Evolutionary conservation across 2,329 filamentous ascomycete genomes (phyloP).

Genomic region (Colletotrichum chlorophyti): DNA sequence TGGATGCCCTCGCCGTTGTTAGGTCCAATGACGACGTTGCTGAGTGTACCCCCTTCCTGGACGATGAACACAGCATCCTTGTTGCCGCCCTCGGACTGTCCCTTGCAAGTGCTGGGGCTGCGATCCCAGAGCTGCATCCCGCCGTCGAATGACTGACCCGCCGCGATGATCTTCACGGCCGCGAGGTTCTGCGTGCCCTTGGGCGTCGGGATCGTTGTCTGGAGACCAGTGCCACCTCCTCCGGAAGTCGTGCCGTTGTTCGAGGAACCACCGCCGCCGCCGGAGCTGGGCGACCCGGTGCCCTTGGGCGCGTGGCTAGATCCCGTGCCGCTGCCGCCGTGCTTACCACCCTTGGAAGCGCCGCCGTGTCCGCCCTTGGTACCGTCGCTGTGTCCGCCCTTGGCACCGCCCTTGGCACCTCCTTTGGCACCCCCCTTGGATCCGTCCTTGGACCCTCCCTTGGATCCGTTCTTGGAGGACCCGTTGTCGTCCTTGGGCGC

Average conservation of each 20-base stretch:
- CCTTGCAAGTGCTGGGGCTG: constrained; percentile 46
- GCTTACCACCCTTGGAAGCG: background rate
- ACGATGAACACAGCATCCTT: constrained; percentile 50
- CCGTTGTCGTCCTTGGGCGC: too few species aligned
- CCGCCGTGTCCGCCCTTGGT: background rate
- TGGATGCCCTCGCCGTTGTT: constrained; percentile 53
- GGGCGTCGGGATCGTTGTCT: constrained; percentile 17
- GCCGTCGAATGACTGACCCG: constrained; percentile 25
- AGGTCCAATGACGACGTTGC: constrained; percentile 52
- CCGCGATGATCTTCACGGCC: constrained; percentile 21
- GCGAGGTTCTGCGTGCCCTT: constrained; percentile 18
- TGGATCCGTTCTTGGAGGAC: constrained; percentile 3
- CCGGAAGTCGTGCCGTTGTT: constrained; percentile 3
- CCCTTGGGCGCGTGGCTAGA: background rate
- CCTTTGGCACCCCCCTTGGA: background rate
- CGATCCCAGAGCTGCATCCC: constrained; percentile 41
- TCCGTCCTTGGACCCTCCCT: background rate
- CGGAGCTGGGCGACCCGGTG: background rate
- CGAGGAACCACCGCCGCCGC: background rate
- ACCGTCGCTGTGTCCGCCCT: background rate
- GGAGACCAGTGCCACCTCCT: background rate
- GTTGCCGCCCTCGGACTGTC: constrained; percentile 47
- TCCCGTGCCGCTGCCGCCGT: background rate
- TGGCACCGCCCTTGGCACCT: background rate
- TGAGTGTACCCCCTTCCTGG: constrained; percentile 47